Conservation (phyloP, 345 rosid genomes). For the Mallotus nudiflorus region DNA sequence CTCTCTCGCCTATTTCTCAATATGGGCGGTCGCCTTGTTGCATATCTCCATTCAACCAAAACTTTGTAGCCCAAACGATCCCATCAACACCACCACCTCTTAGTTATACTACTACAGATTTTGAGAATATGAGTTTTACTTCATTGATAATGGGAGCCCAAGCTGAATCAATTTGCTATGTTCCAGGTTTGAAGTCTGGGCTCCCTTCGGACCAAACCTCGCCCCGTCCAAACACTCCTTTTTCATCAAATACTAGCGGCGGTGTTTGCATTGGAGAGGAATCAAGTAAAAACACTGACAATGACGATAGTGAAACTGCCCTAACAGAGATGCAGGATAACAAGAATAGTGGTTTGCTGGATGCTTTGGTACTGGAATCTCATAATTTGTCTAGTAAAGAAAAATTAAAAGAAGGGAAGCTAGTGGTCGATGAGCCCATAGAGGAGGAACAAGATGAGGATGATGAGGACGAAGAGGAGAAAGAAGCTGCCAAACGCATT, state of each 20-base stretch:
- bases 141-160: conserved; percentile 54
- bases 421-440: neutral
- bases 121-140: conserved; percentile 40
- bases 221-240: conserved; percentile 22
- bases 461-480: neutral
- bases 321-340: conserved; percentile 4
- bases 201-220: conserved; percentile 56
- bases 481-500: conserved; percentile 10
- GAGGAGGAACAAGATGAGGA: neutral
- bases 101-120: conserved; percentile 7
- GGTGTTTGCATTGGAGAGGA: conserved; percentile 18
- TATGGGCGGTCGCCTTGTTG: conserved; percentile 22
- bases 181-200: conserved; percentile 20
- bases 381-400: conserved; percentile 34
- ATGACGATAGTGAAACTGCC: conserved; percentile 11
- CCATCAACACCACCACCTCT: conserved; percentile 11
- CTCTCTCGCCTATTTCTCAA: conserved; percentile 32
- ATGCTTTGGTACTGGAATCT: conserved; percentile 57
- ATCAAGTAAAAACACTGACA: conserved; percentile 2
- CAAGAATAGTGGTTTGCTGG: conserved; percentile 53
- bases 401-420: conserved; percentile 29
- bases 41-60: conserved; percentile 17
- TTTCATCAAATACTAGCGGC: conserved; percentile 12
- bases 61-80: conserved; percentile 5
- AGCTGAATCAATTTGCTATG: conserved; percentile 20